A percentile compares a stretch with the other conserved stretches of the same genome.
Conservation (phyloP, 1,139 yeast genomes). For the Eremothecium cymbalariae region DNA sequence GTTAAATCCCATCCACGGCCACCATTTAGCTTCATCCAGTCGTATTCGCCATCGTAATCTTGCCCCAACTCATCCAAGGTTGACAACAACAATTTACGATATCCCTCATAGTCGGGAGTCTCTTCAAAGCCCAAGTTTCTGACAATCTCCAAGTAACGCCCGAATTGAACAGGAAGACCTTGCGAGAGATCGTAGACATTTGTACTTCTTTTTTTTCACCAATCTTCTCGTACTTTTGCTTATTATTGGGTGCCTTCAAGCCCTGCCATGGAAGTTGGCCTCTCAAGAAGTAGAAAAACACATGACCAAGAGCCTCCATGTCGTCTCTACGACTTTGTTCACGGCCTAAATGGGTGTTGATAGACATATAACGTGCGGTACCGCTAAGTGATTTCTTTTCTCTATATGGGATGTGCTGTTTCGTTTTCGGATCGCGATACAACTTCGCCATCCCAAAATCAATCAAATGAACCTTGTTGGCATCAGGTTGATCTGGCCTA, state of each 20-base stretch:
- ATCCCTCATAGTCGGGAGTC: slow-evolving; percentile 68
- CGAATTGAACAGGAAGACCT: slow-evolving; percentile 69
- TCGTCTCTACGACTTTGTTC: slow-evolving; percentile 97
- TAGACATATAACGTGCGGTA: slow-evolving; percentile 93
- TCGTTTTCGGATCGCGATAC: slow-evolving; percentile 91
- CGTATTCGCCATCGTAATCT: slow-evolving; percentile 60
- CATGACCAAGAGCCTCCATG: slow-evolving; percentile 91
- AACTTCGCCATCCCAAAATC: slow-evolving; percentile 97
- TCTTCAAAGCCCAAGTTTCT: slow-evolving; percentile 68
- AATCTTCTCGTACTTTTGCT: slow-evolving; percentile 73
- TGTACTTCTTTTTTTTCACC: slow-evolving; percentile 72
- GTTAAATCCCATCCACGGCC: slow-evolving; percentile 81
- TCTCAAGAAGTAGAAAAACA: slow-evolving; percentile 85
- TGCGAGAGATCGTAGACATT: slow-evolving; percentile 59
- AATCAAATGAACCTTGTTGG: slow-evolving; percentile 82
- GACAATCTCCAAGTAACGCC: slow-evolving; percentile 65
- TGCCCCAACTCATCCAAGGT: slow-evolving; percentile 52
- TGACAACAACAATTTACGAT: slow-evolving; percentile 54
- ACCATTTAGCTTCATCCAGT: slow-evolving; percentile 76
- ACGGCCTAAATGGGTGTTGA: slow-evolving; percentile 92
- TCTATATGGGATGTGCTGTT: slow-evolving; percentile 90
- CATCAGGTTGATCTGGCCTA: slow-evolving; percentile 56
- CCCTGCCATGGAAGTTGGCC: slow-evolving; percentile 99
- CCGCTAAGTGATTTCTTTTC: slow-evolving; percentile 96
- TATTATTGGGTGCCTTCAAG: slow-evolving; percentile 76